Percentiles rank a stretch among this genome's conserved stretches.
These are phyloP conservation scores for Cylindrotheca fusiformis DNA, from an alignment of 108 stramenopile species.

Conservation along the genomic window DNA sequence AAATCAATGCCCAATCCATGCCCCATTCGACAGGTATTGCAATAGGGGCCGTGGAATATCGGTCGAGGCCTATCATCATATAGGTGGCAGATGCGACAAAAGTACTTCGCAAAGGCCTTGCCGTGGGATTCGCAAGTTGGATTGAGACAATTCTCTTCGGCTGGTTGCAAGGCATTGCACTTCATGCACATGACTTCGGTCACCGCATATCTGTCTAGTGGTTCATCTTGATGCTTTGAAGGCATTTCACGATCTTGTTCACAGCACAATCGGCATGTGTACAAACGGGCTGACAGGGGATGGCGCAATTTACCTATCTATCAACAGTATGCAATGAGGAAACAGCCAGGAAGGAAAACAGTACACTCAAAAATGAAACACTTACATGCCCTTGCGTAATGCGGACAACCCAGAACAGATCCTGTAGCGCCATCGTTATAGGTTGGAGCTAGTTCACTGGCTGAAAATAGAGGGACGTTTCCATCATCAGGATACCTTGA, in stretches of 20 bases:
- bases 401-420: constrained; percentile 82
- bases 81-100: constrained; percentile 88
- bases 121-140: constrained; percentile 80
- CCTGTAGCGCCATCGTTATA: constrained; percentile 76
- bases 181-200: constrained; percentile 90
- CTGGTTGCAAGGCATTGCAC: constrained; percentile 86
- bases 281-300: constrained; percentile 82
- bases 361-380: no score
- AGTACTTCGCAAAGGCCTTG: constrained; percentile 61
- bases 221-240: constrained; percentile 63
- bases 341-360: no score
- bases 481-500: neutral
- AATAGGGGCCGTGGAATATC: constrained; percentile 94
- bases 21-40: constrained; percentile 92
- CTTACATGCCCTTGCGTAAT: constrained; percentile 87
- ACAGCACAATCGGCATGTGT: constrained; percentile 92
- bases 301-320: constrained; percentile 92
- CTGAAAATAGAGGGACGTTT: constrained; percentile 61
- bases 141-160: constrained; percentile 70
- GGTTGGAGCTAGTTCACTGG: constrained; percentile 79
- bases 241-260: constrained; percentile 86
- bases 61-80: constrained; percentile 75
- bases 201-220: constrained; percentile 86
- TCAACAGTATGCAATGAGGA: no score
- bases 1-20: constrained; percentile 92